Conservation (phyloP, 148 eudicot species). For the Mesembryanthemum crystallinum region DNA sequence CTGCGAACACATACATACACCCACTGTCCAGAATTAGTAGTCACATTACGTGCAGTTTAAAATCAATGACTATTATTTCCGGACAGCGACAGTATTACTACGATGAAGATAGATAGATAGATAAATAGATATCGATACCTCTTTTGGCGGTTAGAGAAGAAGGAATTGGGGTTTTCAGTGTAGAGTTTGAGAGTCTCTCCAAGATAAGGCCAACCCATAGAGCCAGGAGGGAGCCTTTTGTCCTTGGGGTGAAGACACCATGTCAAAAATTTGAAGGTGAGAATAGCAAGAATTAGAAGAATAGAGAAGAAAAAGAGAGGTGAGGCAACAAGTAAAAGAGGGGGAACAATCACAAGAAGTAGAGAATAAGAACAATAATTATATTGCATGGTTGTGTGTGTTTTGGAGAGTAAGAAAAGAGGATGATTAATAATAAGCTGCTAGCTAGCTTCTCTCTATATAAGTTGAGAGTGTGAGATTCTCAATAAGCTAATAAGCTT, state of each 20-base stretch:
- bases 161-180: constrained; percentile 73
- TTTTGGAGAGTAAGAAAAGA: no score
- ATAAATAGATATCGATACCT: constrained; percentile 25
- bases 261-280: constrained; percentile 16
- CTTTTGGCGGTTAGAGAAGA: constrained; percentile 63
- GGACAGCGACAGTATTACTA: no score
- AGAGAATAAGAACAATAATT: not conserved
- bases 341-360: constrained; percentile 8
- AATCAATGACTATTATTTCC: no score
- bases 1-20: no score
- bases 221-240: constrained; percentile 65
- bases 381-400: constrained; percentile 25
- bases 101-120: no score
- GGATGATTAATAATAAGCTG: no score
- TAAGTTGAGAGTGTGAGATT: not conserved
- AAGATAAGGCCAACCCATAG: constrained; percentile 95
- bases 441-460: not conserved
- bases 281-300: not conserved
- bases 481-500: not conserved
- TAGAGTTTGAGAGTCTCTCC: constrained; percentile 91
- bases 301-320: constrained; percentile 14
- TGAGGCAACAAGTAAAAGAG: constrained; percentile 2
- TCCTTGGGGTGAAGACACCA: constrained; percentile 25
- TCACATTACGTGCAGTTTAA: no score
- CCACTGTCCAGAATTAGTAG: no score